Evolutionary conservation across 345 rosid species (phyloP).

Genomic region (Gossypium mustelinum): DNA sequence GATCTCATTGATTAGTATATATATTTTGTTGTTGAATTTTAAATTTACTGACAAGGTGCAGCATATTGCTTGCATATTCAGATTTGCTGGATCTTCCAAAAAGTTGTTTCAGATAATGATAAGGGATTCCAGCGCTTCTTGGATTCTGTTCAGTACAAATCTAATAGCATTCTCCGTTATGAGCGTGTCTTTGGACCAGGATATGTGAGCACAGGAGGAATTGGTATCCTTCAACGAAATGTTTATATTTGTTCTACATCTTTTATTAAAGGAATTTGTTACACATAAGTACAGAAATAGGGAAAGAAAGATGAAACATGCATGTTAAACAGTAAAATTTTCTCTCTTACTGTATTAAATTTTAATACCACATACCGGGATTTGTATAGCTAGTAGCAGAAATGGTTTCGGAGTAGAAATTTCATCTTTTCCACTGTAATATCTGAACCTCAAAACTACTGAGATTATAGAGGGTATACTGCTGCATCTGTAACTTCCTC

Average conservation of each 20-base stretch:
- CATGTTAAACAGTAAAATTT: background rate
- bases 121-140: slow-evolving; percentile 90
- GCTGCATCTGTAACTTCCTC: background rate
- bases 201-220: slow-evolving; percentile 93
- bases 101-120: slow-evolving; percentile 68
- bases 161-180: slow-evolving; percentile 75
- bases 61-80: slow-evolving; percentile 31
- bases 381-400: slow-evolving; percentile 1
- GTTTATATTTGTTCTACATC: background rate
- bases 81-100: slow-evolving; percentile 98
- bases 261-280: background rate
- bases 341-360: background rate
- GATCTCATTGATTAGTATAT: background rate
- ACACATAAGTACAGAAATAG: background rate
- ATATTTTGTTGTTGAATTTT: background rate
- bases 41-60: slow-evolving; percentile 17
- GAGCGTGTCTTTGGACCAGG: slow-evolving; percentile 95
- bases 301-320: background rate
- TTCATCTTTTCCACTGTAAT: slow-evolving; percentile 13
- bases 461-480: background rate
- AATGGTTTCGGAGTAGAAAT: background rate
- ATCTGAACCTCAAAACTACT: background rate
- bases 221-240: slow-evolving; percentile 45
- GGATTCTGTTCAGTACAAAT: slow-evolving; percentile 89
- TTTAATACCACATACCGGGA: background rate